Evolutionary conservation across 441 rosid genomes (phyloP).

Genomic region (Corymbia citriodora): DNA sequence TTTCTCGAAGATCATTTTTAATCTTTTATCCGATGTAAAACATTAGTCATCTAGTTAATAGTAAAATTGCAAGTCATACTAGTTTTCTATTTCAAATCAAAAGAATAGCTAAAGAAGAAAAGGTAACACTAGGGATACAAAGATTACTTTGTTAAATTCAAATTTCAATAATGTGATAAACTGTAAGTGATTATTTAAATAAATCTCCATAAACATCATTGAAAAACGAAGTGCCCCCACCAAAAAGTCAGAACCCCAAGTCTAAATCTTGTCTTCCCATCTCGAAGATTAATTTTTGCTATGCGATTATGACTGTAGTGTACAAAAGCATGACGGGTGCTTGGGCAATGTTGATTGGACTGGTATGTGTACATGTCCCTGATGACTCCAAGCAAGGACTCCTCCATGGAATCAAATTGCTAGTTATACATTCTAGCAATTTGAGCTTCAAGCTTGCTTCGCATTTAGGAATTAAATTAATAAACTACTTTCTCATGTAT

Average conservation of each 20-base stretch:
- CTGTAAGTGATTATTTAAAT: too few relatives aligned
- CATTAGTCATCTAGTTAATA: not conserved
- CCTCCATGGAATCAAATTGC: too few relatives aligned
- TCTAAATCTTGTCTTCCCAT: not conserved
- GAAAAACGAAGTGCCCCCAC: not conserved
- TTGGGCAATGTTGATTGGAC: not conserved
- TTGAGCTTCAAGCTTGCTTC: too few relatives aligned
- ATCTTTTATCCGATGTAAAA: not conserved
- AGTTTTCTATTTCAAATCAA: too few relatives aligned
- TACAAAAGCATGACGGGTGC: not conserved
- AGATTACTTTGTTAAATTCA: too few relatives aligned
- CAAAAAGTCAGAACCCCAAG: not conserved
- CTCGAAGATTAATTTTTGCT: not conserved
- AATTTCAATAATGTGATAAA: too few relatives aligned
- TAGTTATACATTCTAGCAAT: too few relatives aligned
- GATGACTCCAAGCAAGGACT: not conserved
- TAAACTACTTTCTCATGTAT: too few relatives aligned
- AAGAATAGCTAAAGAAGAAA: too few relatives aligned
- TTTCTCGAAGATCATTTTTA: too few relatives aligned
- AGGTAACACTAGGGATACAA: too few relatives aligned
- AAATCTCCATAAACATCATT: not conserved
- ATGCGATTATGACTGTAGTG: fast-evolving
- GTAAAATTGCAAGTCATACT: not conserved
- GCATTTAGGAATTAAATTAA: too few relatives aligned
- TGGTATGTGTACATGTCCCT: not conserved